These are phyloP conservation scores for Nakaseomyces delphensis DNA, from an alignment of 1,139 yeast genomes.

Conservation along the genomic window DNA sequence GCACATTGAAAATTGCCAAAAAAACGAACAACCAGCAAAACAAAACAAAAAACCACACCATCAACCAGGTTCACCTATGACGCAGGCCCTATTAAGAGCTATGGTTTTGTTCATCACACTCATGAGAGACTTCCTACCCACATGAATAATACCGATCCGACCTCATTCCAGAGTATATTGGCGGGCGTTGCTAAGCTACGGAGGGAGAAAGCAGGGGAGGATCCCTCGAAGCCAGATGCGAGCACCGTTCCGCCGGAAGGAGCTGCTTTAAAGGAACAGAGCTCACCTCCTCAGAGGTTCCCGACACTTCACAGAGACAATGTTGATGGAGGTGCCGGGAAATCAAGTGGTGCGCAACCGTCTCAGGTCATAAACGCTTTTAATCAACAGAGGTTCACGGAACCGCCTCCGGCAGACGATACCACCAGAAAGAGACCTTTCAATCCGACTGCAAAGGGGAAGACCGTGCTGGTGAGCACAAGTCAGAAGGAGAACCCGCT, in stretches of 20 bases:
- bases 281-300: background rate
- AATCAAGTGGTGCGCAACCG: background rate
- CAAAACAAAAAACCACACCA: too few species aligned
- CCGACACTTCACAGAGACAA: too few species aligned
- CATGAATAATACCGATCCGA: slow-evolving; percentile 38
- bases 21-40: too few species aligned
- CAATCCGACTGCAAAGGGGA: slow-evolving; percentile 8
- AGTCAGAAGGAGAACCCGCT: slow-evolving; percentile 57
- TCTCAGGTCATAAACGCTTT: slow-evolving; percentile 23
- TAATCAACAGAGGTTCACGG: slow-evolving; percentile 16
- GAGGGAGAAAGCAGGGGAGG: slow-evolving; percentile 18
- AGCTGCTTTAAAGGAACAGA: background rate
- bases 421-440: slow-evolving; percentile 11
- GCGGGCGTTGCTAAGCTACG: slow-evolving; percentile 51
- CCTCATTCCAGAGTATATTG: slow-evolving; percentile 55
- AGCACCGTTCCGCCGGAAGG: background rate
- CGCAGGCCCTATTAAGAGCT: too few species aligned
- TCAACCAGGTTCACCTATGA: too few species aligned
- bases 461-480: slow-evolving; percentile 39
- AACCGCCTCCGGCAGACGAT: slow-evolving; percentile 2
- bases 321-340: background rate
- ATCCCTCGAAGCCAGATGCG: background rate
- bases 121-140: too few species aligned
- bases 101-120: too few species aligned
- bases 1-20: too few species aligned